phyloP scores from a whole-genome alignment of 768 basidiomycete genomes.

The Amyloporia xantha region DNA sequence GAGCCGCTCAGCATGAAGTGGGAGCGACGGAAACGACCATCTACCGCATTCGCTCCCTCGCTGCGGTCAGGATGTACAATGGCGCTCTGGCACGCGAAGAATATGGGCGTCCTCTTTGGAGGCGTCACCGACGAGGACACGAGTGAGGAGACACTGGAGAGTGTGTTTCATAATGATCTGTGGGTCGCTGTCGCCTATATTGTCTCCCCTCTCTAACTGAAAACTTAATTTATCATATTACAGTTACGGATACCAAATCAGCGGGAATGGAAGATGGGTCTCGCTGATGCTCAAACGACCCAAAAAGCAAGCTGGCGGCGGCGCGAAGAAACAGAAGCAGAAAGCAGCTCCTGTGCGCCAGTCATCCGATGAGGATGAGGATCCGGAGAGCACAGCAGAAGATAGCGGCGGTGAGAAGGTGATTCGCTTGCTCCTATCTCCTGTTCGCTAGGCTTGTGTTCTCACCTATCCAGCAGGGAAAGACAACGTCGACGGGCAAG shows the following conservation, averaged over 20 bases:
- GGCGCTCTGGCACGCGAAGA: conserved; percentile 66
- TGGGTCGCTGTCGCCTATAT: conserved; percentile 34
- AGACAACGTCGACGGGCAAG: too few relatives aligned
- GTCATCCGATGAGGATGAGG: conserved; percentile 17
- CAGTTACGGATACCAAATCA: conserved; percentile 74
- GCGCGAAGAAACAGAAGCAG: conserved; percentile 40
- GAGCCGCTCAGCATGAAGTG: conserved; percentile 62
- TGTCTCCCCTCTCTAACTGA: background rate
- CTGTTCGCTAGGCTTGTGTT: too few relatives aligned
- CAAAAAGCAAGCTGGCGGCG: conserved; percentile 43
- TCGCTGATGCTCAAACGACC: conserved; percentile 63
- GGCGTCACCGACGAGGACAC: conserved; percentile 86
- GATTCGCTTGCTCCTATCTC: too few relatives aligned
- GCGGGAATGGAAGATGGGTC: conserved; percentile 73
- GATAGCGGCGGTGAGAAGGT: conserved; percentile 18
- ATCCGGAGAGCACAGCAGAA: conserved; percentile 13
- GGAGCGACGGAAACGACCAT: conserved; percentile 73
- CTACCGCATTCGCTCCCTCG: conserved; percentile 64
- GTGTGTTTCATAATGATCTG: conserved; percentile 86
- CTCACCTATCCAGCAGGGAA: too few relatives aligned
- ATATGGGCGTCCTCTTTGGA: conserved; percentile 76
- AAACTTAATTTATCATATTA: background rate
- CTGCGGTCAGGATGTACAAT: conserved; percentile 82
- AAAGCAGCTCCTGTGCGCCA: conserved; percentile 10
- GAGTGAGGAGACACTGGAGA: conserved; percentile 77